Percentiles rank a stretch among this genome's conserved stretches.
These are phyloP conservation scores for Candida tibetensis DNA, from an alignment of 805 yeast species.

Conservation along the genomic window DNA sequence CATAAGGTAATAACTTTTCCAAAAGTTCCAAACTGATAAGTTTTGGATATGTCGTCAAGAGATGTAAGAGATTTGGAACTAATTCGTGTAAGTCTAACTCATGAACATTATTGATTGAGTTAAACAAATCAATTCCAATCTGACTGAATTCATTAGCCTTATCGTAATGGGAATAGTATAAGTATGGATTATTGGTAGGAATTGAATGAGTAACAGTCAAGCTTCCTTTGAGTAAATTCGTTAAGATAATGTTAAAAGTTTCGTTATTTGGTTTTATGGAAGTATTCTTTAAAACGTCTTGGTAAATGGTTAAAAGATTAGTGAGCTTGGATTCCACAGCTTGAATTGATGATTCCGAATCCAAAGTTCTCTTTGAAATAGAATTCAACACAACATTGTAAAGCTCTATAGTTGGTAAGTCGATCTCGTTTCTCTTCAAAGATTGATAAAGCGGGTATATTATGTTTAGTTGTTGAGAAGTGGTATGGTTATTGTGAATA, in stretches of 20 bases:
- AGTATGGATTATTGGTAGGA: conserved; percentile 3
- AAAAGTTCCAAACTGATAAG: conserved; percentile 21
- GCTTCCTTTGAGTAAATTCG: conserved; percentile 51
- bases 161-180: conserved; percentile 8
- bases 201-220: conserved; percentile 12
- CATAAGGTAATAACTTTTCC: conserved; percentile 12
- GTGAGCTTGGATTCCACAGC: conserved; percentile 61
- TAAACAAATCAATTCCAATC: conserved; percentile 43
- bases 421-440: conserved; percentile 33
- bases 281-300: conserved; percentile 51
- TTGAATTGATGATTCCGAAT: conserved; percentile 22
- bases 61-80: conserved; percentile 35
- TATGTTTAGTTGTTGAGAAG: conserved; percentile 26
- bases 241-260: conserved; percentile 51
- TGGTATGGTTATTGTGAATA: conserved; percentile 13
- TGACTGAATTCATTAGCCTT: conserved; percentile 45
- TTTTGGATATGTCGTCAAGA: conserved; percentile 27
- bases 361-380: conserved; percentile 48
- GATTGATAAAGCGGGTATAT: conserved; percentile 42
- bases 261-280: conserved; percentile 53
- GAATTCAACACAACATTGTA: conserved; percentile 58
- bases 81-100: conserved; percentile 30
- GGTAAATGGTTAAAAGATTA: conserved; percentile 61
- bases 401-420: conserved; percentile 47
- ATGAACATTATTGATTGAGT: conserved; percentile 42